These are phyloP conservation scores for Thamnidium elegans DNA, from an alignment of 192 early-diverging fungal genomes.

Conservation along the genomic window DNA sequence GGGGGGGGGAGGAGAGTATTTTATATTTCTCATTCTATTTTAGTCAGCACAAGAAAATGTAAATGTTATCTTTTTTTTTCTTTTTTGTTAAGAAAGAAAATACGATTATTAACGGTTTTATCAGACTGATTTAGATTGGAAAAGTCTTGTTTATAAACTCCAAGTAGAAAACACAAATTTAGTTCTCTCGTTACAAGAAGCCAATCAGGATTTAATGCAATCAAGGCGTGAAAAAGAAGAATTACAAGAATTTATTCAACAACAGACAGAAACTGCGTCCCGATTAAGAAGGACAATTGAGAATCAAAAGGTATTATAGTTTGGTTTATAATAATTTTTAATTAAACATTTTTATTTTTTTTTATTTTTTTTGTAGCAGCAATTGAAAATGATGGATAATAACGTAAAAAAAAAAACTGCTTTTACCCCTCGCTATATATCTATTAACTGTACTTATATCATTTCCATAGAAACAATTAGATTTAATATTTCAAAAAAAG, in stretches of 20 bases:
- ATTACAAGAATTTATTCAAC: constrained; percentile 6
- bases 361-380: neutral
- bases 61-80: too few species aligned
- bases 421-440: too few species aligned
- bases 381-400: neutral
- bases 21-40: neutral
- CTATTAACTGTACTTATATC: too few species aligned
- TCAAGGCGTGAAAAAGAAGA: constrained; percentile 4
- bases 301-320: too few species aligned
- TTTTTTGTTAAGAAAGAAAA: too few species aligned
- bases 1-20: neutral
- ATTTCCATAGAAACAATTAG: neutral
- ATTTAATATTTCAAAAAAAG: constrained; percentile 11
- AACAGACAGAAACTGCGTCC: constrained; percentile 4
- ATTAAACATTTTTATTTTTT: neutral
- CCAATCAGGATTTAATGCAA: constrained; percentile 4
- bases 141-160: neutral
- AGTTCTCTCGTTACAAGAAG: constrained; percentile 1
- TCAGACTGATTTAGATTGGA: constrained; percentile 1
- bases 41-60: too few species aligned
- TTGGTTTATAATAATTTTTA: too few species aligned
- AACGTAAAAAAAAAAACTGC: neutral
- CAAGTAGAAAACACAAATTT: constrained; percentile 6
- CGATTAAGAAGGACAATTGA: neutral
- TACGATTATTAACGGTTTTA: too few species aligned